Conservation (phyloP, 2,329 filamentous ascomycete species). For the Beauveria sp. region DNA sequence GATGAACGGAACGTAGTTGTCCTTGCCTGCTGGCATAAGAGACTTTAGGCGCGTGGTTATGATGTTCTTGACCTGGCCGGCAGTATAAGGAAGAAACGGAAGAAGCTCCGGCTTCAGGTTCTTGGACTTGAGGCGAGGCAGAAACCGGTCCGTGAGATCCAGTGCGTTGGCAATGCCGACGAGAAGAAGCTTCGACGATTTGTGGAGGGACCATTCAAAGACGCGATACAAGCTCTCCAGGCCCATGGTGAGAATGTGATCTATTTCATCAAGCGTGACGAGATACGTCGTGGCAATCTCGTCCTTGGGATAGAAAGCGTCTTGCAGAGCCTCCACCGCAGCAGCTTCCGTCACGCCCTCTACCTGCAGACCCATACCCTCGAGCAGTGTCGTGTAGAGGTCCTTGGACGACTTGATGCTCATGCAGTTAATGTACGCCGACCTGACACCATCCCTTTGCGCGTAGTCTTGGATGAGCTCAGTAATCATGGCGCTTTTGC, state of each 20-base stretch:
- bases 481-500: conserved; percentile 89
- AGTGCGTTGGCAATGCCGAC: conserved; percentile 94
- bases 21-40: conserved; percentile 51
- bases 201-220: conserved; percentile 93
- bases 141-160: conserved; percentile 88
- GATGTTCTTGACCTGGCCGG: conserved; percentile 77
- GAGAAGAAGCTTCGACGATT: conserved; percentile 70
- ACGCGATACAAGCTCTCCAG: conserved; percentile 82
- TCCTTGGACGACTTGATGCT: conserved; percentile 85
- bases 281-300: conserved; percentile 56
- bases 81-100: conserved; percentile 88
- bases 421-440: conserved; percentile 91
- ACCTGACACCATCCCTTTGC: conserved; percentile 48
- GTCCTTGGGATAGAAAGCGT: conserved; percentile 60
- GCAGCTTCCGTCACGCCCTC: conserved; percentile 54
- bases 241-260: conserved; percentile 84
- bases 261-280: conserved; percentile 91
- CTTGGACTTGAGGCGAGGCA: conserved; percentile 86
- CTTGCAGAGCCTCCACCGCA: conserved; percentile 59
- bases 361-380: conserved; percentile 54
- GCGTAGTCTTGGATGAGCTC: conserved; percentile 61
- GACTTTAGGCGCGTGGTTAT: conserved; percentile 76
- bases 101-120: conserved; percentile 85
- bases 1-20: conserved; percentile 72
- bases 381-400: conserved; percentile 71